Percentiles rank a stretch among this genome's conserved stretches.
phyloP scores from a whole-genome alignment of 2,329 filamentous ascomycete genomes.

The Zalaria obscura region DNA sequence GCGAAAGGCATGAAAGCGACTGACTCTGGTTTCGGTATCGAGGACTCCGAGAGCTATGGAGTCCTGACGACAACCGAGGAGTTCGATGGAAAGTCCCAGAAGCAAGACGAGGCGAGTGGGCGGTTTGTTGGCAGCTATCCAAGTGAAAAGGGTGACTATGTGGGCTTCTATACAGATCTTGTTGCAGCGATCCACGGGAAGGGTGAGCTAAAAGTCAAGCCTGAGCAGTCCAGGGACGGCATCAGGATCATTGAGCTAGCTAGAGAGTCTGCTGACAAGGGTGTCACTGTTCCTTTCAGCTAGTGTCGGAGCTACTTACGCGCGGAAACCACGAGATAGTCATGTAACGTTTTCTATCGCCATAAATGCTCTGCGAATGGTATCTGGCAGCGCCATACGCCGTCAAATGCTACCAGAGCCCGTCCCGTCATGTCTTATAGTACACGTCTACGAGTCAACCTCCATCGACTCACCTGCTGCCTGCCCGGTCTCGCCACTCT shows the following conservation, averaged over 20 bases:
- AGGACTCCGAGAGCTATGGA: conserved; percentile 22
- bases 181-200: conserved; percentile 25
- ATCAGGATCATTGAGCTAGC: conserved; percentile 29
- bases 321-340: too few relatives aligned
- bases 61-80: conserved; percentile 24
- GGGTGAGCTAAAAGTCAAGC: conserved; percentile 24
- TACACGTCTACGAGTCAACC: conserved; percentile 27
- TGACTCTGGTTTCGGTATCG: conserved; percentile 19
- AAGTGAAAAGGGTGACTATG: conserved; percentile 24
- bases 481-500: conserved; percentile 20
- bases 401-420: too few relatives aligned
- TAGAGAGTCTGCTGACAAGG: conserved; percentile 22
- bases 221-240: conserved; percentile 24
- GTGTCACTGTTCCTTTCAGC: conserved; percentile 13
- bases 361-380: too few relatives aligned
- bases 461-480: conserved; percentile 39
- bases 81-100: conserved; percentile 19
- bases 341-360: too few relatives aligned
- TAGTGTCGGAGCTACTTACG: too few relatives aligned
- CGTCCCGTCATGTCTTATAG: neutral
- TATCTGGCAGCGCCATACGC: too few relatives aligned
- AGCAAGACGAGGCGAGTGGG: conserved; percentile 15
- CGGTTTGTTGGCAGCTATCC: conserved; percentile 25
- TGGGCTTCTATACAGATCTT: conserved; percentile 27
- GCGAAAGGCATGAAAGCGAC: conserved; percentile 15